phyloP scores from a whole-genome alignment of 2,329 filamentous ascomycete species.

The Aspergillus cejpii region DNA sequence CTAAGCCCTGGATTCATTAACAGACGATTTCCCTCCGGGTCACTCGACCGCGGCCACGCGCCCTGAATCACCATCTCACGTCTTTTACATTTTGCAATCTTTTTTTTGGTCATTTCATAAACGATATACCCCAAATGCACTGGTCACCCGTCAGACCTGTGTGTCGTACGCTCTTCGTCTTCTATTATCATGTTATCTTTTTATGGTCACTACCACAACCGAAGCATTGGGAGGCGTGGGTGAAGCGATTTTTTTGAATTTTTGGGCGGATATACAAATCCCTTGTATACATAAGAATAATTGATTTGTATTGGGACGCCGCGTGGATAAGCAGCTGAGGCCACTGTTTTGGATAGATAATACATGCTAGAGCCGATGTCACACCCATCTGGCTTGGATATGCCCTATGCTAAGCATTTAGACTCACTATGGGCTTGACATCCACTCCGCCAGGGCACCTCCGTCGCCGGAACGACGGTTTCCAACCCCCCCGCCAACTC shows the following conservation, averaged over 20 bases:
- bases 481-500: conserved; percentile 65
- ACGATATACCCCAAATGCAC: neutral
- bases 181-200: neutral
- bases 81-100: neutral
- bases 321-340: no score
- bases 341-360: no score
- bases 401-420: neutral
- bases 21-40: neutral
- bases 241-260: neutral
- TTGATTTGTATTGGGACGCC: no score
- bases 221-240: neutral
- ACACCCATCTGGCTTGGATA: no score
- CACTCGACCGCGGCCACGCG: neutral
- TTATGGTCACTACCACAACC: neutral
- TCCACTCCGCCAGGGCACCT: conserved; percentile 45
- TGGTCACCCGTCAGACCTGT: no score
- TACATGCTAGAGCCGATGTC: no score
- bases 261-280: no score
- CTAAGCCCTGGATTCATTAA: neutral
- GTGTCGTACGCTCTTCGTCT: no score
- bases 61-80: neutral
- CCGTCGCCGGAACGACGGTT: conserved; percentile 68
- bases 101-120: neutral
- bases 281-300: no score
- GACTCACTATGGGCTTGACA: neutral